Evolutionary conservation across 2,329 filamentous ascomycete species (phyloP).

Genomic region (Colletotrichum higginsianum): DNA sequence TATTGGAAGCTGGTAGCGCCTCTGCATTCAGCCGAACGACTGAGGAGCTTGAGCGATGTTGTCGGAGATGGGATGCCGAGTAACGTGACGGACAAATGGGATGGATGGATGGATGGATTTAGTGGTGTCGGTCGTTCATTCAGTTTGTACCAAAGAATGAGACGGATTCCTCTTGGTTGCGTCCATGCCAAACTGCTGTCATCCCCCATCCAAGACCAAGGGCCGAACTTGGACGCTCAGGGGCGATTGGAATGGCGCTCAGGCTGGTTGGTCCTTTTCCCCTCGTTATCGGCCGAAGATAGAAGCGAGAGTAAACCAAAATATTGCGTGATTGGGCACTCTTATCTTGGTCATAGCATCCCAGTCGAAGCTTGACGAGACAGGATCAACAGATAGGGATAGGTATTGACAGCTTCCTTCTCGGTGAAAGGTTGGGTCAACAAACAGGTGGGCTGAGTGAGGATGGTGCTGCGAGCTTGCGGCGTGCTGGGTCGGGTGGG

Average conservation of each 20-base stretch:
- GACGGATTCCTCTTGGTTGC: background rate
- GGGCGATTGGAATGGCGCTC: background rate
- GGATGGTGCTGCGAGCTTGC: constrained; percentile 4
- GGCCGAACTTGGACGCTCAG: background rate
- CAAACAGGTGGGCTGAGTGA: constrained; percentile 8
- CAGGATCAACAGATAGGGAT: background rate
- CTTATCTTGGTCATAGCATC: constrained; percentile 20
- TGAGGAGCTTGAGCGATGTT: constrained; percentile 6
- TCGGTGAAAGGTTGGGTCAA: constrained; percentile 4
- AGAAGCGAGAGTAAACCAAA: background rate
- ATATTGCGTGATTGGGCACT: constrained; percentile 25
- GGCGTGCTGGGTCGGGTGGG: background rate
- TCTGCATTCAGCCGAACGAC: constrained; percentile 29
- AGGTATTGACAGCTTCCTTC: background rate
- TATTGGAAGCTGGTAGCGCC: background rate
- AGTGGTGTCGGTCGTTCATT: no score
- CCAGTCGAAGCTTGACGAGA: background rate
- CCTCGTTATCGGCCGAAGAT: background rate
- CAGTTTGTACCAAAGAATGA: no score
- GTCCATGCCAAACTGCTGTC: background rate
- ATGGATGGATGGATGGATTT: no score
- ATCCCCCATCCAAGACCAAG: background rate
- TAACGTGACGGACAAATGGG: background rate
- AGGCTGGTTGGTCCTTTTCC: no score
- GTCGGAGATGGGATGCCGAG: background rate